Evolutionary conservation across 805 yeast genomes (phyloP), one percentile per base, ranked within the genome.

Genomic region (Candida krabiensis): DNA sequence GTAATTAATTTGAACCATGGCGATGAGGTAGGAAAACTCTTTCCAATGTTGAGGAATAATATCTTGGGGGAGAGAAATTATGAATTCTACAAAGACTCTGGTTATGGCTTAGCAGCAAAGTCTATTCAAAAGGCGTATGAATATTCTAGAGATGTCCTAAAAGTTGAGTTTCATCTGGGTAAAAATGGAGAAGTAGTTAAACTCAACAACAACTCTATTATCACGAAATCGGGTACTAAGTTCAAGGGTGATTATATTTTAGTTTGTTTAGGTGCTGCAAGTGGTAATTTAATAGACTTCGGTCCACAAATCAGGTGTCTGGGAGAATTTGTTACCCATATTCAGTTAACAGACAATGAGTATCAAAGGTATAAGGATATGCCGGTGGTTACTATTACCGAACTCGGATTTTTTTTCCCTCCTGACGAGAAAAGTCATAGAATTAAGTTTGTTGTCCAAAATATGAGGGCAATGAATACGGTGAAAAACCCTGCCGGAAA

Each of bases 381-480:
- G 11, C 24, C 24, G 11, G 24, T 21, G 11, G 24, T 21, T 11
- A 8, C 11, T 7, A 21, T 8, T 11, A 21, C 11, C 11, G 24
- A 21, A 8, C 9, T 8, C 7, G 24, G 24, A 8, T 21, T 21
- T 11, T 11, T 21, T 21, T 21, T 21, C 24, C 9, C 7, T 7
- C 24, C 24, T 8, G 11, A 21, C 24, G 24, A 21, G 24, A 21
- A 21, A 8, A 21, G 11, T 21, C n/a, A n/a, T n/a, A 11, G 11
- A 11, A 7, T 21, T 11, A 21, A 21, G 11, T 21, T 21, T 21
- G 7, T 7, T 11, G 11, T 8, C 11, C 9, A 21, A 11, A 8
- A 8, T 41, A 68, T 69, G 8, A 69, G 70, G 5, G 64, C 60
- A 36, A 58, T 61, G 35, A 56, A 64, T 43, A n/a, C n/a, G n/a